Conservation (phyloP, 345 rosid genomes). For the Murraya koenigii region DNA sequence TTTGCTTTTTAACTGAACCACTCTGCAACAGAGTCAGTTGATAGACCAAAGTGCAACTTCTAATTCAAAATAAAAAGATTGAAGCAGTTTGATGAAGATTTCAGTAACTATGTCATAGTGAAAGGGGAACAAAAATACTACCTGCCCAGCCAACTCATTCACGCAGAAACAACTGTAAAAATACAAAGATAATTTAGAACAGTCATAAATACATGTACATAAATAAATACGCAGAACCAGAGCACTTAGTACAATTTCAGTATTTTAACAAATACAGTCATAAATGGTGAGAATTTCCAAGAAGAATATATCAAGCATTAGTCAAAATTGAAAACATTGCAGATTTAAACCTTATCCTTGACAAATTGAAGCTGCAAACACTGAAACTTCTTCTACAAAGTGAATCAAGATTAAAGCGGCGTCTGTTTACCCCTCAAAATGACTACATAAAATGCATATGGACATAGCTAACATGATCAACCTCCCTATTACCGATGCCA, state of each 20-base stretch:
- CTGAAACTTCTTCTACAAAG: not conserved
- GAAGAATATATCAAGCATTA: not conserved
- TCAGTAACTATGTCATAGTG: not conserved
- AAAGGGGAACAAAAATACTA: conserved; percentile 18
- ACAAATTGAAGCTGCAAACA: not conserved
- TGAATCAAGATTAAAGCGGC: not conserved
- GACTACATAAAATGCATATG: not conserved
- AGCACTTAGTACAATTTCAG: not conserved
- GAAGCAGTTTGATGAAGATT: not conserved
- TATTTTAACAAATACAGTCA: not conserved
- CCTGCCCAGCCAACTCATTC: conserved; percentile 70
- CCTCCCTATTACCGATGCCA: not conserved
- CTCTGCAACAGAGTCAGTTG: not conserved
- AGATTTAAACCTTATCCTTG: not conserved
- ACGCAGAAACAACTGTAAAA: conserved; percentile 68
- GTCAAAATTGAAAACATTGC: not conserved
- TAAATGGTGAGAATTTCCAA: not conserved
- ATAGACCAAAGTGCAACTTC: not conserved
- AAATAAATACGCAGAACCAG: not conserved
- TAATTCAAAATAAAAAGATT: not conserved
- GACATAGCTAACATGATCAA: not conserved
- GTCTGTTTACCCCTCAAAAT: not conserved
- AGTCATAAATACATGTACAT: not conserved
- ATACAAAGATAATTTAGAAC: conserved; percentile 17
- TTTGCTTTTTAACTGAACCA: not conserved